These are phyloP conservation scores for Sporodiniella umbellata DNA, from an alignment of 371 early-diverging fungal genomes.

Conservation along the genomic window DNA sequence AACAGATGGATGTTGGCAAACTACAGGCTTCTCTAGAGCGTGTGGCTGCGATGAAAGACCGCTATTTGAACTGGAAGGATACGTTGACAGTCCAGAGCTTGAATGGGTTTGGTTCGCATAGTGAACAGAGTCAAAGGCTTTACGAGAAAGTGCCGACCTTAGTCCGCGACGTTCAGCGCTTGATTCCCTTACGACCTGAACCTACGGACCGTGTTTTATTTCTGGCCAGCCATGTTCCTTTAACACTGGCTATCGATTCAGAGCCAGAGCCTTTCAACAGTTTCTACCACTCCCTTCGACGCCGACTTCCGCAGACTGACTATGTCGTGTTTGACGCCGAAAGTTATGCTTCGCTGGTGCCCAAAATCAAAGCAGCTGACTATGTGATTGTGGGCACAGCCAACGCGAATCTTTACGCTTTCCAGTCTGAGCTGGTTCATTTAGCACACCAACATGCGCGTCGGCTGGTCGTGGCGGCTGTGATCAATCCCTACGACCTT, in stretches of 20 bases:
- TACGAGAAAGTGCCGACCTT: slow-evolving; percentile 39
- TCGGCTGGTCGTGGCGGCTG: slow-evolving; percentile 27
- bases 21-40: slow-evolving; percentile 28
- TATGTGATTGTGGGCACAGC: slow-evolving; percentile 44
- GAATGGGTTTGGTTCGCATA: slow-evolving; percentile 19
- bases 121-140: slow-evolving; percentile 22
- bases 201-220: slow-evolving; percentile 24
- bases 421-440: slow-evolving; percentile 36
- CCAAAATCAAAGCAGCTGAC: slow-evolving; percentile 20
- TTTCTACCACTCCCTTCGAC: slow-evolving; percentile 22
- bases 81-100: slow-evolving; percentile 12
- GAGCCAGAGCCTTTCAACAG: slow-evolving; percentile 44
- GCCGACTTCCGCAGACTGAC: slow-evolving; percentile 28
- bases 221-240: slow-evolving; percentile 42
- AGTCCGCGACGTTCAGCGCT: slow-evolving; percentile 22
- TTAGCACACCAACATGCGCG: slow-evolving; percentile 18
- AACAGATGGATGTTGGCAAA: slow-evolving; percentile 10
- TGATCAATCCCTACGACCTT: slow-evolving; percentile 49
- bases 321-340: slow-evolving; percentile 32
- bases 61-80: slow-evolving; percentile 28
- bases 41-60: slow-evolving; percentile 33
- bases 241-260: slow-evolving; percentile 45
- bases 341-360: slow-evolving; percentile 5
- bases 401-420: slow-evolving; percentile 42
- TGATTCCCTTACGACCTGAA: slow-evolving; percentile 25